Evolutionary conservation across 371 early-diverging fungal species (phyloP).

Genomic region (Nematocida sp.): DNA sequence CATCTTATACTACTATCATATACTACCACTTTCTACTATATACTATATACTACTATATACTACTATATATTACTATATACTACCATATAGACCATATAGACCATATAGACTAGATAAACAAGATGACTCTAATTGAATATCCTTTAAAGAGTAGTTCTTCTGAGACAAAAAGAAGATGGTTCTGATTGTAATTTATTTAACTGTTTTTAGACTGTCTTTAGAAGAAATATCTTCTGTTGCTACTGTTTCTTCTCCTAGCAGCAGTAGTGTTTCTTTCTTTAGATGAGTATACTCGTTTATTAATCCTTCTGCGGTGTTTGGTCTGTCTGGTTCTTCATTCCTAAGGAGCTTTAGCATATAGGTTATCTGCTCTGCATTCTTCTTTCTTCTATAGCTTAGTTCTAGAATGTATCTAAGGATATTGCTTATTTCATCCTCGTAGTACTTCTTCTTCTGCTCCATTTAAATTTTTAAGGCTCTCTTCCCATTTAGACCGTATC

Average conservation of each 20-base stretch:
- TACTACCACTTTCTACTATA: too few relatives aligned
- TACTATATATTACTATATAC: too few relatives aligned
- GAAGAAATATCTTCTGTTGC: not conserved
- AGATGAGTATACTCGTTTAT: conserved; percentile 19
- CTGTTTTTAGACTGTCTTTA: too few relatives aligned
- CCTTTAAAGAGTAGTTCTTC: too few relatives aligned
- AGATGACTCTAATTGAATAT: too few relatives aligned
- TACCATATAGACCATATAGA: too few relatives aligned
- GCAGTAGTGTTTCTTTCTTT: conserved; percentile 4
- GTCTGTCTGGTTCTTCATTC: not conserved
- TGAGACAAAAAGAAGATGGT: too few relatives aligned
- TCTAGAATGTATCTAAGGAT: conserved; percentile 40
- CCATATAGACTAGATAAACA: too few relatives aligned
- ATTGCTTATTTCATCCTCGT: conserved; percentile 47
- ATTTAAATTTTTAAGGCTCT: conserved; percentile 39
- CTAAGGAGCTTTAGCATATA: conserved; percentile 16
- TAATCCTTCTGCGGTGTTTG: not conserved
- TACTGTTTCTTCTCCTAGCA: not conserved
- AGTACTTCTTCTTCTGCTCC: conserved; percentile 45
- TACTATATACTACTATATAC: too few relatives aligned
- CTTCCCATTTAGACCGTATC: conserved; percentile 24
- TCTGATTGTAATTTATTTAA: too few relatives aligned
- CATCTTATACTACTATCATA: too few relatives aligned
- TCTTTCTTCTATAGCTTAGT: conserved; percentile 42
- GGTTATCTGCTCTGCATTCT: conserved; percentile 22